Percentiles rank a stretch among this genome's conserved stretches.
Conservation (phyloP, 352 stramenopile genomes). For the Globisporangium viniferum region DNA sequence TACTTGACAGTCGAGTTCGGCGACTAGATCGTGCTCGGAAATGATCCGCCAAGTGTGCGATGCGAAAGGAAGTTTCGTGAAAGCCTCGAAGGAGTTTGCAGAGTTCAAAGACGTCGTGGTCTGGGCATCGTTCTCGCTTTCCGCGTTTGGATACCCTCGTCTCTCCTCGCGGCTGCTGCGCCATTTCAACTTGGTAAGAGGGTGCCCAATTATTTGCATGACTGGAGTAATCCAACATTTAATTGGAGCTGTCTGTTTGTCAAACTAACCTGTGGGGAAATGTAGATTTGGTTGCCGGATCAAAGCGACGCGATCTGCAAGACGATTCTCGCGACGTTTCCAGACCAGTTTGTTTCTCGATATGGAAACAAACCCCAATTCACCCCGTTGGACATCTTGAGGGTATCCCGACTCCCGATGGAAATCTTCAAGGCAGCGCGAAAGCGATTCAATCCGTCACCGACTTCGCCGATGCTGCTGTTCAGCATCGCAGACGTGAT, state of each 20-base stretch:
- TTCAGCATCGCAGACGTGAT: slow-evolving; percentile 45
- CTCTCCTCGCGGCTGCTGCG: slow-evolving; percentile 46
- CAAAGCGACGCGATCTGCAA: slow-evolving; percentile 36
- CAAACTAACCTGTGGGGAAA: background rate
- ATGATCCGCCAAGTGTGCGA: slow-evolving; percentile 69
- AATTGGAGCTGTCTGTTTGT: background rate
- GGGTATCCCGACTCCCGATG: slow-evolving; percentile 39
- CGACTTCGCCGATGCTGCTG: slow-evolving; percentile 31
- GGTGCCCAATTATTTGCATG: background rate
- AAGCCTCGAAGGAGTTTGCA: slow-evolving; percentile 49
- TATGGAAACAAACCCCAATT: slow-evolving; percentile 19
- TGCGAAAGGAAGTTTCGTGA: slow-evolving; percentile 47
- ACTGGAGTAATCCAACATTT: background rate
- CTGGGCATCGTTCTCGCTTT: slow-evolving; percentile 47
- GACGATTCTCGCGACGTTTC: slow-evolving; percentile 40
- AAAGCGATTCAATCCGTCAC: slow-evolving; percentile 28
- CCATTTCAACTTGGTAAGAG: slow-evolving; percentile 59
- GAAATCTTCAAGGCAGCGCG: slow-evolving; percentile 32
- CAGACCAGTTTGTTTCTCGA: slow-evolving; percentile 28
- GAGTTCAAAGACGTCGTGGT: slow-evolving; percentile 52
- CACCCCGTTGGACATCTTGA: slow-evolving; percentile 11
- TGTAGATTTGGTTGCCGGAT: slow-evolving; percentile 44
- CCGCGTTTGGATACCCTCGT: slow-evolving; percentile 33
- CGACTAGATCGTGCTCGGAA: slow-evolving; percentile 30
- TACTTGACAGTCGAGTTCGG: background rate